A percentile compares a stretch with the other conserved stretches of the same genome.
These are phyloP conservation scores for Friedmanniomyces simplex DNA, from an alignment of 495 filamentous ascomycete genomes.

Conservation along the genomic window DNA sequence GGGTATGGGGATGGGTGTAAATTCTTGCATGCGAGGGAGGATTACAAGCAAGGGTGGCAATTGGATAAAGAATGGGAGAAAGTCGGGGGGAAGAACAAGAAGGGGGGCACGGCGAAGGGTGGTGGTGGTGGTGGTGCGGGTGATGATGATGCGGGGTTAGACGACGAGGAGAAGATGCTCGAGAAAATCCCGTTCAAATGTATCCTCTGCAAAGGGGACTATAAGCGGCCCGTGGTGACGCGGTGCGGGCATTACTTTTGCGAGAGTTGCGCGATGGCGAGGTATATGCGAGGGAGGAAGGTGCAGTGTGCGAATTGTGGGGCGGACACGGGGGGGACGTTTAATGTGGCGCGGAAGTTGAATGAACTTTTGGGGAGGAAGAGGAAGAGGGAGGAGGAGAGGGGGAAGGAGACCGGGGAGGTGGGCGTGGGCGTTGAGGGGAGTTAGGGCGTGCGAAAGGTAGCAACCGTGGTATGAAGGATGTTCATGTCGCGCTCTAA, in stretches of 20 bases:
- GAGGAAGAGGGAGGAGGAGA: constrained; percentile 54
- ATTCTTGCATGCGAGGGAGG: constrained; percentile 75
- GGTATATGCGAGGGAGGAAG: constrained; percentile 59
- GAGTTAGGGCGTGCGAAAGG: too few species aligned
- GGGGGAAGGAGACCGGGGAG: constrained; percentile 53
- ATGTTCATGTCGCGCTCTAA: too few species aligned
- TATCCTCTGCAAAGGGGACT: constrained; percentile 74
- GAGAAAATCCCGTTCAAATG: constrained; percentile 94
- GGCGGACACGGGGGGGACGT: constrained; percentile 74
- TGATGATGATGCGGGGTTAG: constrained; percentile 41
- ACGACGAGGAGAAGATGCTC: constrained; percentile 63
- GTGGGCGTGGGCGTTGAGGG: neutral
- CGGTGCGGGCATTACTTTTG: constrained; percentile 96
- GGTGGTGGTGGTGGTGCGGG: too few species aligned
- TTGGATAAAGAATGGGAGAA: constrained; percentile 90
- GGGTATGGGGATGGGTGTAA: constrained; percentile 79
- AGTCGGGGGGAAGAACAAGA: constrained; percentile 61
- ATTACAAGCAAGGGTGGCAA: constrained; percentile 92
- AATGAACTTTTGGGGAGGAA: constrained; percentile 77
- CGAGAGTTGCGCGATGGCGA: constrained; percentile 70
- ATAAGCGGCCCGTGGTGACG: constrained; percentile 76
- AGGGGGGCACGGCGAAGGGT: constrained; percentile 44
- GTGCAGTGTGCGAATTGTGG: constrained; percentile 81
- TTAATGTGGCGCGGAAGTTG: constrained; percentile 78
- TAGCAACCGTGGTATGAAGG: too few species aligned